These are phyloP conservation scores for Fusarium redolens DNA, from an alignment of 2,329 filamentous ascomycete species.

Conservation along the genomic window DNA sequence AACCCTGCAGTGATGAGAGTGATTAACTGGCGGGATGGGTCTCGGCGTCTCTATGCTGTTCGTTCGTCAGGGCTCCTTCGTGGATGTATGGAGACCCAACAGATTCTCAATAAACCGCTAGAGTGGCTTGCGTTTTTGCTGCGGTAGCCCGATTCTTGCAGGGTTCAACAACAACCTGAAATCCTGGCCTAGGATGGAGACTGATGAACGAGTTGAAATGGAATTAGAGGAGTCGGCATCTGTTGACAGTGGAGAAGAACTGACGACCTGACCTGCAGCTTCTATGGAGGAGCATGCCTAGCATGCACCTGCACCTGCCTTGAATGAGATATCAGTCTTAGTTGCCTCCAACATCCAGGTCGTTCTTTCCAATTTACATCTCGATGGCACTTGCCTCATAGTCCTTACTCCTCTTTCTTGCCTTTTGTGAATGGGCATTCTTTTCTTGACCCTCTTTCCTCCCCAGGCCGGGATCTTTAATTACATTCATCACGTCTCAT, in stretches of 20 bases:
- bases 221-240: conserved; percentile 30
- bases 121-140: conserved; percentile 38
- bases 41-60: conserved; percentile 8
- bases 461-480: conserved; percentile 24
- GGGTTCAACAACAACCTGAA: conserved; percentile 34
- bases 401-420: neutral
- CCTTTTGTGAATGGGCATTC: neutral
- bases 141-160: conserved; percentile 39
- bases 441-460: conserved; percentile 4
- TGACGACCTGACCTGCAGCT: conserved; percentile 17
- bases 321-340: conserved; percentile 2
- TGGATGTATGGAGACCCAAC: conserved; percentile 29
- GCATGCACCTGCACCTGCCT: neutral
- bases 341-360: neutral
- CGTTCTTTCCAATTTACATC: conserved; percentile 1
- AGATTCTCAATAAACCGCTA: conserved; percentile 21
- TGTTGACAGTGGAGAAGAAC: conserved; percentile 28
- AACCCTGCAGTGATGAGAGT: conserved; percentile 17
- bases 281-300: neutral
- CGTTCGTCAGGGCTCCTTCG: conserved; percentile 7
- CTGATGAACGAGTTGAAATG: neutral
- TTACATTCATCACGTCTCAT: conserved; percentile 22
- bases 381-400: conserved; percentile 20
- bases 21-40: conserved; percentile 20
- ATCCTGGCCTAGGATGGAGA: conserved; percentile 12